phyloP scores from a whole-genome alignment of 176 grass and related monocot genomes.

The Carex parvula region DNA sequence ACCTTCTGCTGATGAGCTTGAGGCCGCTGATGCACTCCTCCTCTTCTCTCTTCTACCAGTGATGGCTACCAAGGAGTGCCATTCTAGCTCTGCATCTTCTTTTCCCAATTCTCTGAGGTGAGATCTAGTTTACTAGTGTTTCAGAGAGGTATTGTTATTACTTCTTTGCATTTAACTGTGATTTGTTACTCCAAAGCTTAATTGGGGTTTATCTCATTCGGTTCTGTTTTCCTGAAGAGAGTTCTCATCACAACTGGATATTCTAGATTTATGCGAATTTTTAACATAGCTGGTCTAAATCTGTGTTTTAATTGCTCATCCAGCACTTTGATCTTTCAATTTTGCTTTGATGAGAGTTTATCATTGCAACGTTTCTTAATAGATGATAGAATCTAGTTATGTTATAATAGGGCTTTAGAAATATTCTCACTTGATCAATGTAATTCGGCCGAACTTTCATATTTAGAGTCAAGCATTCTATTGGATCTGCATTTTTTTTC shows the following conservation, averaged over 20 bases:
- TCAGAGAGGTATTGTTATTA: neutral
- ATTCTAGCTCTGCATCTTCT: slow-evolving; percentile 5
- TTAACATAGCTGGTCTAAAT: neutral
- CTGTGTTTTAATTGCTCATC: neutral
- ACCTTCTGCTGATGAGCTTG: slow-evolving; percentile 24
- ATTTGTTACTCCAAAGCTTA: neutral
- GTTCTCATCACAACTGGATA: neutral
- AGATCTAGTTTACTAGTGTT: neutral
- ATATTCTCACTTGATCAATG: neutral
- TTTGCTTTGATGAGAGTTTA: neutral
- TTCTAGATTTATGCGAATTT: neutral
- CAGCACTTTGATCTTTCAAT: neutral
- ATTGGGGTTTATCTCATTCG: neutral
- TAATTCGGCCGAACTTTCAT: neutral
- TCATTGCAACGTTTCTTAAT: neutral
- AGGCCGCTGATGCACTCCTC: slow-evolving; percentile 21
- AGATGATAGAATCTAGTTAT: neutral
- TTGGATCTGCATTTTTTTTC: neutral
- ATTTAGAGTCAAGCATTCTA: neutral
- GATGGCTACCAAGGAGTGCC: neutral
- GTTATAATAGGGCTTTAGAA: neutral
- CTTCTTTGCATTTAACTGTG: neutral
- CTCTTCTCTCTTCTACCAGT: slow-evolving; percentile 5
- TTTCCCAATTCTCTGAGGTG: slow-evolving; percentile 5
- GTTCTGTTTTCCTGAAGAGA: neutral